Percentiles rank a stretch among this genome's conserved stretches.
Evolutionary conservation across 2,329 filamentous ascomycete genomes (phyloP).

Genomic region (Talaromyces sp.): DNA sequence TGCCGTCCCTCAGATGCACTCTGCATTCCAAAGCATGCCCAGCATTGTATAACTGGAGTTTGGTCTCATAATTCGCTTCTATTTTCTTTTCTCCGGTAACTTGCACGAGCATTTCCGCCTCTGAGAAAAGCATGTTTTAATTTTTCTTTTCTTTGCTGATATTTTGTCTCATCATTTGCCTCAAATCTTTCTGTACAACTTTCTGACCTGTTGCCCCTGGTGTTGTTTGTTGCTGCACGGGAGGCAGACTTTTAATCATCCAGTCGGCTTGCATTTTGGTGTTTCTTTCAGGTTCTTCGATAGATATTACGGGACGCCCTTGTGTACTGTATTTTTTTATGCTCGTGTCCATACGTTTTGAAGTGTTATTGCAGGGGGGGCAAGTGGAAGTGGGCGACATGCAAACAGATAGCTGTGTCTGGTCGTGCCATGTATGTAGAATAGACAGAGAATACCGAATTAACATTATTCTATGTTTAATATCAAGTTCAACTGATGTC

Average conservation of each 20-base stretch:
- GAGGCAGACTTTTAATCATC: not conserved
- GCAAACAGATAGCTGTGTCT: not conserved
- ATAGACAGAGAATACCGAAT: not conserved
- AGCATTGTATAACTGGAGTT: not conserved
- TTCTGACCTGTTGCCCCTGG: conserved; percentile 10
- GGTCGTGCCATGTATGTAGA: not conserved
- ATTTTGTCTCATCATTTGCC: conserved; percentile 1
- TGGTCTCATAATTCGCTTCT: not conserved
- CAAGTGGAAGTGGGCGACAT: not conserved
- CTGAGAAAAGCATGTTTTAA: not conserved
- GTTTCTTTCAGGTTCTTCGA: conserved; percentile 5
- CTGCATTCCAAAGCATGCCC: not conserved
- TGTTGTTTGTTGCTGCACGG: conserved; percentile 2
- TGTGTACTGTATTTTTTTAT: conserved; percentile 10
- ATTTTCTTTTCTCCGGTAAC: not conserved
- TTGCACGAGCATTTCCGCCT: not conserved
- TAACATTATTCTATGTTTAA: not conserved
- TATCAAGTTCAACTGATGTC: too few relatives aligned
- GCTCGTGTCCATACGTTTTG: conserved; percentile 4
- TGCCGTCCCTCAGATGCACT: not conserved
- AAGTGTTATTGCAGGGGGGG: not conserved
- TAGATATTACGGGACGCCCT: conserved; percentile 8
- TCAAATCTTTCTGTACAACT: conserved; percentile 2
- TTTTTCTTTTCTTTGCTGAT: conserved; percentile 1
- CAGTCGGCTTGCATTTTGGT: conserved; percentile 3